Evolutionary conservation across 345 rosid genomes (phyloP).

Genomic region (Salix suchowensis): DNA sequence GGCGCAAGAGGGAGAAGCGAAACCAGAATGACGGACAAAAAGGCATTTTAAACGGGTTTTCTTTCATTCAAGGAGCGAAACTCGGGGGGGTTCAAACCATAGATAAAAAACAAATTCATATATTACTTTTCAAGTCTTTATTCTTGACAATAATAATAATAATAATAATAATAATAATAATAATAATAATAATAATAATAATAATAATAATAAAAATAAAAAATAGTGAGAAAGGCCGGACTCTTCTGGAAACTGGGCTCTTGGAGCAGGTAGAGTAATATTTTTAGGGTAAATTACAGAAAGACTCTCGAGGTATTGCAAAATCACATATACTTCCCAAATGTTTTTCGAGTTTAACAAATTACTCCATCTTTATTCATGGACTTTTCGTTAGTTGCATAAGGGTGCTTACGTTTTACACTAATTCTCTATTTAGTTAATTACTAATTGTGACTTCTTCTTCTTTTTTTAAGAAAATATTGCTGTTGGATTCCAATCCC

Average conservation of each 20-base stretch:
- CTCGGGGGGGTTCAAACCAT: conserved; percentile 6
- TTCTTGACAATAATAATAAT: too few relatives aligned
- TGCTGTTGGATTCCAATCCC: too few relatives aligned
- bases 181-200: too few relatives aligned
- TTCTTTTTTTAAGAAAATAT: too few relatives aligned
- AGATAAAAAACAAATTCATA: too few relatives aligned
- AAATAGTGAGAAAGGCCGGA: background rate
- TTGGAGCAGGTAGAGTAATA: background rate
- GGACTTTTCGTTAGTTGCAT: background rate
- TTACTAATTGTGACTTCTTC: too few relatives aligned
- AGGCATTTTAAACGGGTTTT: conserved; percentile 39
- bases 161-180: too few relatives aligned
- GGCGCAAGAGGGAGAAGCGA: background rate
- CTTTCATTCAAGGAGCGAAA: conserved; percentile 22
- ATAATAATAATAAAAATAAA: too few relatives aligned
- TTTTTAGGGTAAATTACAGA: background rate
- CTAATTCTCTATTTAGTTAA: too few relatives aligned
- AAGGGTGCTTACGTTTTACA: too few relatives aligned
- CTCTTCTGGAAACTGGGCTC: background rate
- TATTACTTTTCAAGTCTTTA: too few relatives aligned
- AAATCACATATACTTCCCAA: background rate
- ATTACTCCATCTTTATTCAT: background rate
- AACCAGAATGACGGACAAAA: conserved; percentile 28
- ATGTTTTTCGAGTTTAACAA: background rate
- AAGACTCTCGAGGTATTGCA: background rate